phyloP scores from a whole-genome alignment of 441 rosid species.

The Euphorbia corollata region DNA sequence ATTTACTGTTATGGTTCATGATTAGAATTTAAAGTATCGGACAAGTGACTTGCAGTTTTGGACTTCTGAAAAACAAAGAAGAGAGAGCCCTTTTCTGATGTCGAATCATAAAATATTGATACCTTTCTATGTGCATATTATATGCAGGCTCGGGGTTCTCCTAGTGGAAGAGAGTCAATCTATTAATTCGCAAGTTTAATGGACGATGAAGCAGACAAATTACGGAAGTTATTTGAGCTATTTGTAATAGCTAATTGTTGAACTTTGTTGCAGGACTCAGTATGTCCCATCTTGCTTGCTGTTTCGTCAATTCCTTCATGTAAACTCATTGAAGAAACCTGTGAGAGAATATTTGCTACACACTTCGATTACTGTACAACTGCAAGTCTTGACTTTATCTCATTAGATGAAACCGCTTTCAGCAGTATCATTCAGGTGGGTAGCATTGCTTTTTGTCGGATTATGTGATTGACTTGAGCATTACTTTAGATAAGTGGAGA shows the following conservation, averaged over 20 bases:
- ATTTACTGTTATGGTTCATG: conserved; percentile 39
- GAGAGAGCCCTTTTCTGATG: conserved; percentile 41
- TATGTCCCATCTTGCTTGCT: conserved; percentile 72
- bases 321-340: conserved; percentile 81
- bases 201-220: conserved; percentile 91
- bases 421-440: conserved; percentile 73
- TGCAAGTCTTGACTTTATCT: conserved; percentile 67
- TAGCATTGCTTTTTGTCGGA: conserved; percentile 25
- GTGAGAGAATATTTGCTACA: conserved; percentile 75
- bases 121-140: conserved; percentile 77
- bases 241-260: conserved; percentile 60
- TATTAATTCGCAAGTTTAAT: conserved; percentile 90
- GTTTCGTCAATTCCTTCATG: conserved; percentile 80
- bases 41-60: conserved; percentile 56
- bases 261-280: conserved; percentile 98
- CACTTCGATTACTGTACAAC: conserved; percentile 94
- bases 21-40: conserved; percentile 48
- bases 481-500: conserved; percentile 10
- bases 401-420: conserved; percentile 66
- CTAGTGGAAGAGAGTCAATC: conserved; percentile 85
- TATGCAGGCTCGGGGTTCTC: conserved; percentile 98
- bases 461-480: conserved; percentile 3
- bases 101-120: conserved; percentile 69
- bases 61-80: conserved; percentile 68
- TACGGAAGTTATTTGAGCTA: conserved; percentile 50